phyloP scores from a whole-genome alignment of 164 flowering plant species.

The Tetracentron sinense region DNA sequence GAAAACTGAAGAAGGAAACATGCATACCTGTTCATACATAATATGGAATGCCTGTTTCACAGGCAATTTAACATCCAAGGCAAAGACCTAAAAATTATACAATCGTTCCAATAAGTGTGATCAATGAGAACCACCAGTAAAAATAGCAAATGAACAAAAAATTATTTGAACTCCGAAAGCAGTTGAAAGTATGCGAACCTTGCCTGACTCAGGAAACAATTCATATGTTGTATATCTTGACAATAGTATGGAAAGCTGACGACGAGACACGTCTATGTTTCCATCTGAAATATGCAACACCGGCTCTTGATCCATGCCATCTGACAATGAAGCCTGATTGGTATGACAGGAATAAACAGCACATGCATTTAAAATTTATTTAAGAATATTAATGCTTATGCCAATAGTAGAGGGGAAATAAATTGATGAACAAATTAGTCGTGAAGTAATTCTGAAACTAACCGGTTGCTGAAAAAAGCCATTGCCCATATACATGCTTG shows the following conservation, averaged over 20 bases:
- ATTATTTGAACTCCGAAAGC: conserved; percentile 2
- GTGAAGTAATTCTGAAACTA: conserved; percentile 7
- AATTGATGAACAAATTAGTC: not conserved
- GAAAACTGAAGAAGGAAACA: too few species aligned
- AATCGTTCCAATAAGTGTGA: conserved; percentile 1
- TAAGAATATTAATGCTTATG: not conserved
- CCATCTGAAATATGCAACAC: conserved; percentile 20
- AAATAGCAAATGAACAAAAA: not conserved
- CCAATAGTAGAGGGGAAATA: not conserved
- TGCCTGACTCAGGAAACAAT: conserved; percentile 75
- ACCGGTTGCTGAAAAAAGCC: conserved; percentile 16
- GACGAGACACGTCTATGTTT: conserved; percentile 25
- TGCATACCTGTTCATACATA: conserved; percentile 72
- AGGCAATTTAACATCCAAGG: conserved; percentile 66
- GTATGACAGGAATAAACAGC: conserved; percentile 8
- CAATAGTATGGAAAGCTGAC: conserved; percentile 28
- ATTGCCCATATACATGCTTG: conserved; percentile 24
- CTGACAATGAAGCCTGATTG: conserved; percentile 29
- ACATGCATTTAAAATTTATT: conserved; percentile 4
- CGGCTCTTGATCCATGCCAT: conserved; percentile 18
- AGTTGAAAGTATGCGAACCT: conserved; percentile 56
- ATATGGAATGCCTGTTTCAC: conserved; percentile 89
- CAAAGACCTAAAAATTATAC: conserved; percentile 65
- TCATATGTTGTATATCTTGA: conserved; percentile 40
- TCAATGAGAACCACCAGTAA: not conserved